These are phyloP conservation scores for Scedosporium aurantiacum DNA, from an alignment of 2,329 filamentous ascomycete genomes.

Conservation along the genomic window DNA sequence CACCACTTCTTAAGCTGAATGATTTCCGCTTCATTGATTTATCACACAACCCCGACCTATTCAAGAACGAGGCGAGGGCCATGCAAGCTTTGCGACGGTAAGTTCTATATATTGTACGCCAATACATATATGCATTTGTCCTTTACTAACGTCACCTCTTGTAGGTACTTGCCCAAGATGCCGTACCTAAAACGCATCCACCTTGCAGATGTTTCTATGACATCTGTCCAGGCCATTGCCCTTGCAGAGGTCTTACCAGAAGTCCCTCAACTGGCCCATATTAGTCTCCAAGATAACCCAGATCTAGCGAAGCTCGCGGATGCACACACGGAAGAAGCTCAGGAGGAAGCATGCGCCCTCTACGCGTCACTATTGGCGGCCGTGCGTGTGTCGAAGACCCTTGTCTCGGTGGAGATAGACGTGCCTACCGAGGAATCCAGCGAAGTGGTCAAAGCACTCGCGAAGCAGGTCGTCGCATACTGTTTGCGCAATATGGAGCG, in stretches of 20 bases:
- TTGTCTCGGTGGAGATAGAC: slow-evolving; percentile 88
- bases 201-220: slow-evolving; percentile 72
- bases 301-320: slow-evolving; percentile 59
- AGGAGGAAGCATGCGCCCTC: slow-evolving; percentile 88
- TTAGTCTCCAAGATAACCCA: slow-evolving; percentile 77
- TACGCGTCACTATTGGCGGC: slow-evolving; percentile 88
- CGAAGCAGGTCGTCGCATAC: slow-evolving; percentile 90
- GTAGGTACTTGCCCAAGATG: slow-evolving; percentile 68
- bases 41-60: slow-evolving; percentile 77
- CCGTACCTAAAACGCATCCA: slow-evolving; percentile 71
- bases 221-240: slow-evolving; percentile 78
- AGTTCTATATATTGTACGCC: slow-evolving; percentile 15
- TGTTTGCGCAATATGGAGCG: slow-evolving; percentile 84
- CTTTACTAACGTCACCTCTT: not conserved
- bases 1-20: slow-evolving; percentile 56
- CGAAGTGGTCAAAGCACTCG: slow-evolving; percentile 83
- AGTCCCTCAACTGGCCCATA: slow-evolving; percentile 66
- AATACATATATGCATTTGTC: slow-evolving; percentile 2
- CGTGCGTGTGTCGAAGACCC: slow-evolving; percentile 66
- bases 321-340: slow-evolving; percentile 64
- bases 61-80: slow-evolving; percentile 61
- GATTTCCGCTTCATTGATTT: slow-evolving; percentile 84
- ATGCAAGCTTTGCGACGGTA: slow-evolving; percentile 65
- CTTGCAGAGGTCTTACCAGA: slow-evolving; percentile 86
- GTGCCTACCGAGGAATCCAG: slow-evolving; percentile 71